A percentile compares a stretch with the other conserved stretches of the same genome.
Evolutionary conservation across 305 asterid species (phyloP).

Genomic region (Andrographis paniculata): DNA sequence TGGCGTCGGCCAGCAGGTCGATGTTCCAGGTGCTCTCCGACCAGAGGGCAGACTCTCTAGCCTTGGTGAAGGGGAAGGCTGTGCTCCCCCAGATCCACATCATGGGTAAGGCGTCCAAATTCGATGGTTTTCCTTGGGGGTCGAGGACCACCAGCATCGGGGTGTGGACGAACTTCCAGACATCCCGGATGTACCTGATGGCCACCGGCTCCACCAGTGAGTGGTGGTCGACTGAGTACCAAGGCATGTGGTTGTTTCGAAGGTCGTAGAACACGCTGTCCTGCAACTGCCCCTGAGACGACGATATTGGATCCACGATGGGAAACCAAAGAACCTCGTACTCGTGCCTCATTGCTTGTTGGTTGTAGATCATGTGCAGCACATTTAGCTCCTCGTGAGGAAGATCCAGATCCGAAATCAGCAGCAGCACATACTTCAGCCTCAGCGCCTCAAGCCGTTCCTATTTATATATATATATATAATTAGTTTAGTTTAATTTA

Average conservation of each 20-base stretch:
- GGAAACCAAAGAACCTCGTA: constrained; percentile 91
- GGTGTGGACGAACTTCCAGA: constrained; percentile 53
- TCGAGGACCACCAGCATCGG: constrained; percentile 83
- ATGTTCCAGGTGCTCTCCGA: constrained; percentile 53
- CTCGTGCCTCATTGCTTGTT: constrained; percentile 45
- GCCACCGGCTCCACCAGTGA: constrained; percentile 58
- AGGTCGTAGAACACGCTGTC: constrained; percentile 33
- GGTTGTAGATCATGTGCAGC: constrained; percentile 61
- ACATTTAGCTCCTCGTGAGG: constrained; percentile 66
- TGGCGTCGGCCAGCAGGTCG: constrained; percentile 47
- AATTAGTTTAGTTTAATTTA: too few species aligned
- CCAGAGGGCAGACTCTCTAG: constrained; percentile 56
- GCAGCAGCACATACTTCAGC: constrained; percentile 55
- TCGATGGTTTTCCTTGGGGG: constrained; percentile 62
- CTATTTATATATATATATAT: constrained; percentile 23
- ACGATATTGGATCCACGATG: constrained; percentile 26
- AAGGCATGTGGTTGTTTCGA: constrained; percentile 53
- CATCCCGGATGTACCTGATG: constrained; percentile 45
- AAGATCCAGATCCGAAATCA: constrained; percentile 66
- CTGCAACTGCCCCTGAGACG: background rate
- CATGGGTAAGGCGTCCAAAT: constrained; percentile 67
- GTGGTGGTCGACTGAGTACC: constrained; percentile 77
- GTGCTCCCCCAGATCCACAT: constrained; percentile 87
- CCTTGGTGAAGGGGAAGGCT: constrained; percentile 71
- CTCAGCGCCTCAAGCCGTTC: constrained; percentile 54